Base-by-base conservation (phyloP, 2,329 filamentous ascomycete genomes). In the Hortaea werneckii region DNA sequence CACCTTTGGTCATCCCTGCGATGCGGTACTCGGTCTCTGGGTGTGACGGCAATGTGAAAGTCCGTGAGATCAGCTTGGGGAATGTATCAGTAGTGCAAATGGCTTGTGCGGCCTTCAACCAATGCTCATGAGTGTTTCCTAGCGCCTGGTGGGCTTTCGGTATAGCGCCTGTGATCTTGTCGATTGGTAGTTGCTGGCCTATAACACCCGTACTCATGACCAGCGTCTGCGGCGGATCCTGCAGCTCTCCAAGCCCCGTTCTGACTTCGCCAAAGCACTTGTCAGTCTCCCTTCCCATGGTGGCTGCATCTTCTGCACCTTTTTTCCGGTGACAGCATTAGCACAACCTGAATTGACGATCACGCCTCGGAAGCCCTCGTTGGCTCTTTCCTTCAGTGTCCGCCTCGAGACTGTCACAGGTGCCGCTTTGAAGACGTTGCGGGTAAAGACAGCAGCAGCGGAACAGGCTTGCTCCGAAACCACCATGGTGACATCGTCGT, bases 161-260 rank as follows among this genome's bases (percentile, higher is more conserved):
- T 45, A 98, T 87, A 48, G 85, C 83, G 61, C 79, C 73, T 41
- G 90, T 70, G 61, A 98, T 98, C 67, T 94, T 95, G 54, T 85
- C 74, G 58, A 96, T 94, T 7, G 92, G 92, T 26, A 98, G 76
- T 51, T 86, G 81, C 68, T 96, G 90, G 6, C 92, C 92, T 62
- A 98, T 98, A 39, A 98, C 92, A 45, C 92, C 92, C 2, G 92
- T 98, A 65, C 88, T 95, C 92, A 98, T 96, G 50, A 96, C 90
- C 41, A 98, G 74, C n/a, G 87, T 92, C 54, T 74, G 75, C 34
- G 76, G 70, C 38, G 67, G 64, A 8, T 67, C 68, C 54, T 71
- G 69, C 39, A 63, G 62, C 3, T 42, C 66, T 64, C 38, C 50
- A 48, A 48, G 50, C 56, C 46, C 59, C 50, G 37, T 11, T 5